Evolutionary conservation across 225 moss, liverwort and hornwort genomes (phyloP).

Genomic region (Anthoceros angustus): DNA sequence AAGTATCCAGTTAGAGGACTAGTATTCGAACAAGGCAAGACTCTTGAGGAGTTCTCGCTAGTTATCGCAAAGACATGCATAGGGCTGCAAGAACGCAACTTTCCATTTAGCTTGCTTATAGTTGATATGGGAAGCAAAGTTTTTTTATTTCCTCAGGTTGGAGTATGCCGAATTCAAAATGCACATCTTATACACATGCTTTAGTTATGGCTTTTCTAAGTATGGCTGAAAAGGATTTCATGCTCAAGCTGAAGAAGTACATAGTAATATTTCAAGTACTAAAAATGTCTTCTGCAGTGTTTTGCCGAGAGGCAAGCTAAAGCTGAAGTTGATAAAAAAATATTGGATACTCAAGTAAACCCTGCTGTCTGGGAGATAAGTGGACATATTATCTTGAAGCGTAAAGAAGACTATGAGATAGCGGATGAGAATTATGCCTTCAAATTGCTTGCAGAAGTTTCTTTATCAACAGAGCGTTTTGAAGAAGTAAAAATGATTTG

Average conservation of each 20-base stretch:
- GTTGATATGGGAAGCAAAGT: slow-evolving; percentile 46
- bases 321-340: slow-evolving; percentile 49
- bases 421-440: slow-evolving; percentile 58
- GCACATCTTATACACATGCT: not conserved
- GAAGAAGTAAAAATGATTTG: slow-evolving; percentile 45
- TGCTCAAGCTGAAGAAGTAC: too few species aligned
- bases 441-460: slow-evolving; percentile 53
- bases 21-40: slow-evolving; percentile 52
- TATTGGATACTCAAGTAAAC: slow-evolving; percentile 62
- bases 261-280: too few species aligned
- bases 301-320: slow-evolving; percentile 61
- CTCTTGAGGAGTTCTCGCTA: slow-evolving; percentile 42
- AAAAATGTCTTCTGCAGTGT: too few species aligned
- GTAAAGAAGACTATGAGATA: slow-evolving; percentile 38
- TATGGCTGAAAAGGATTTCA: too few species aligned
- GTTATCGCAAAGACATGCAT: slow-evolving; percentile 52
- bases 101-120: slow-evolving; percentile 68
- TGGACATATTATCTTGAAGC: slow-evolving; percentile 81
- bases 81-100: slow-evolving; percentile 45
- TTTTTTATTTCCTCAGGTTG: slow-evolving; percentile 63
- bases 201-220: too few species aligned
- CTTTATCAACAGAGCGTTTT: slow-evolving; percentile 39
- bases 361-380: slow-evolving; percentile 95
- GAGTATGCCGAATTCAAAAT: not conserved
- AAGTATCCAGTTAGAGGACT: slow-evolving; percentile 56